Percentiles rank a stretch among this genome's conserved stretches.
Conservation (phyloP, 1,284 basidiomycete species). For the Limonomyces culmigenus region DNA sequence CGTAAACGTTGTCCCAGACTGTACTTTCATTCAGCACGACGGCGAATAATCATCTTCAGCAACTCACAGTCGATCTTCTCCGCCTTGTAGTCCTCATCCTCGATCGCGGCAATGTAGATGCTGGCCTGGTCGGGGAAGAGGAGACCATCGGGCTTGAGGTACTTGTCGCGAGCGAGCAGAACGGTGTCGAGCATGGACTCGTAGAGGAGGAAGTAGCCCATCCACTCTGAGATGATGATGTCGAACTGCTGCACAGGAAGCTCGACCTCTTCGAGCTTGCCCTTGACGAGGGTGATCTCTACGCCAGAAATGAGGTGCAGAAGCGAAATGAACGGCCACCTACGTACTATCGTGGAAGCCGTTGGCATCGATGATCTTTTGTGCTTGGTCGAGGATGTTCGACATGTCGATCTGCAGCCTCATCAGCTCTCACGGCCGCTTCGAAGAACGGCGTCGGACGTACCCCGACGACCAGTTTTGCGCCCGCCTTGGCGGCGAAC, state of each 20-base stretch:
- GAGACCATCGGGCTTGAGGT: conserved; percentile 78
- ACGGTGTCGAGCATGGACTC: conserved; percentile 99
- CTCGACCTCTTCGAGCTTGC: conserved; percentile 88
- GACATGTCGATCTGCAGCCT: conserved; percentile 91
- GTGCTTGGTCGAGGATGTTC: conserved; percentile 98
- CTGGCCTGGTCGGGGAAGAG: conserved; percentile 96
- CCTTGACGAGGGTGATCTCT: conserved; percentile 94
- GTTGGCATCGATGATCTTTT: conserved; percentile 93
- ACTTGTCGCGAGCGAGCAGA: conserved; percentile 90
- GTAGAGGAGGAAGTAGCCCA: conserved; percentile 93
- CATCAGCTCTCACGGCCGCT: not conserved
- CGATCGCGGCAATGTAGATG: conserved; percentile 91
- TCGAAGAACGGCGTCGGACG: conserved; percentile 13
- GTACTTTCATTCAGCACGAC: conserved; percentile 1
- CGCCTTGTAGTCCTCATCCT: conserved; percentile 99
- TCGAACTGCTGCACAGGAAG: conserved; percentile 84
- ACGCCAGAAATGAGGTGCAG: conserved; percentile 1
- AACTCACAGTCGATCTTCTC: conserved; percentile 95
- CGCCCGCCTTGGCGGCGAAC: conserved; percentile 98
- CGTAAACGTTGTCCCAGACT: conserved; percentile 99
- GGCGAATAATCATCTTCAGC: not conserved
- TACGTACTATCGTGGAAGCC: conserved; percentile 85
- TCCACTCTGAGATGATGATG: conserved; percentile 99
- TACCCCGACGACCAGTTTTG: conserved; percentile 89
- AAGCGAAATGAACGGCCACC: conserved; percentile 2